Conservation (phyloP, 2,329 filamentous ascomycete species). For the Sporothrix variecibatus region DNA sequence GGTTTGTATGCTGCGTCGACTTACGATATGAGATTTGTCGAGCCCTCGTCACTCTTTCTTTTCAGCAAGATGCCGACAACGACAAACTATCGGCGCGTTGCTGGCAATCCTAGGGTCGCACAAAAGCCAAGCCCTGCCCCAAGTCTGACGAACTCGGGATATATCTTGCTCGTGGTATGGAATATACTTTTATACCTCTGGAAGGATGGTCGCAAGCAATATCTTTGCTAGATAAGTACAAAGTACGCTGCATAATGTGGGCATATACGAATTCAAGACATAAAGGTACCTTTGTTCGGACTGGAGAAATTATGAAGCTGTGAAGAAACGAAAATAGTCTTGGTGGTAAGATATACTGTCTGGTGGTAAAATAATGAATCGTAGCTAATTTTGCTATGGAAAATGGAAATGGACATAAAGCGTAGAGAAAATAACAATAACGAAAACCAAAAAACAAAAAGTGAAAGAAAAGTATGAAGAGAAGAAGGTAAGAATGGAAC, state of each 20-base stretch:
- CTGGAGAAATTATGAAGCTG: background rate
- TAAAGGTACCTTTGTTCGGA: no score
- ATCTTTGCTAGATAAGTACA: background rate
- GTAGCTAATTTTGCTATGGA: constrained; percentile 3
- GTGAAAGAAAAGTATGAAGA: background rate
- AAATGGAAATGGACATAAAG: background rate
- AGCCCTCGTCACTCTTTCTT: background rate
- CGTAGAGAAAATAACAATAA: background rate
- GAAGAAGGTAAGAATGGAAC: background rate
- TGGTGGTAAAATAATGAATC: background rate
- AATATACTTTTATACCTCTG: no score
- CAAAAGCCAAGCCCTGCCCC: background rate
- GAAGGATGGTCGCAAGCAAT: no score
- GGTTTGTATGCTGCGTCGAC: background rate
- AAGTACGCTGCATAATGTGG: background rate
- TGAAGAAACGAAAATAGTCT: background rate
- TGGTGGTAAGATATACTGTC: background rate
- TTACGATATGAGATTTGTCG: background rate
- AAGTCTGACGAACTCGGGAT: background rate
- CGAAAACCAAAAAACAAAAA: background rate
- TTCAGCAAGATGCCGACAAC: background rate
- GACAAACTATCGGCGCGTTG: background rate
- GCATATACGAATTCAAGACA: background rate
- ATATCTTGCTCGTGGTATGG: background rate
- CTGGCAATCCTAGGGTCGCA: background rate